These are phyloP conservation scores for Cardamine chenopodiifolia DNA, from an alignment of 345 rosid species.

Conservation along the genomic window DNA sequence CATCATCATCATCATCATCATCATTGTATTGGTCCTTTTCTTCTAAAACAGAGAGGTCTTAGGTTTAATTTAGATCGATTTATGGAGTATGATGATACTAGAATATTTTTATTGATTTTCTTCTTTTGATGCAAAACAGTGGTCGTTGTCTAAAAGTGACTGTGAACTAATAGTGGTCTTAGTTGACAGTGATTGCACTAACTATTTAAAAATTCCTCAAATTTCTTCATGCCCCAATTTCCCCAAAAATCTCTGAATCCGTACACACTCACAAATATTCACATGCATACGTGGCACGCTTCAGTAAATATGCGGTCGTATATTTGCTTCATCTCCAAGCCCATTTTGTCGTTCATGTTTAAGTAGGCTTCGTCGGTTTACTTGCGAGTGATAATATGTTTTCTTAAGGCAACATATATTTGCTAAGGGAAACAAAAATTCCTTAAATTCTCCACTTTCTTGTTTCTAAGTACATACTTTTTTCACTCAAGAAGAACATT, in stretches of 20 bases:
- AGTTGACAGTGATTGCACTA: conserved; percentile 39
- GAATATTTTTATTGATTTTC: conserved; percentile 24
- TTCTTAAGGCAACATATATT: background rate
- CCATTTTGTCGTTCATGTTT: background rate
- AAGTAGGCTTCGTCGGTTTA: background rate
- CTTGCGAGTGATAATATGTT: background rate
- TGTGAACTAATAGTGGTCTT: conserved; percentile 42
- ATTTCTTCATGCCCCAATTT: conserved; percentile 9
- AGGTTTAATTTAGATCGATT: conserved; percentile 31
- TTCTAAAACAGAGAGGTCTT: conserved; percentile 36
- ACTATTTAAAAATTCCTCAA: conserved; percentile 13
- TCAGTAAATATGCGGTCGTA: background rate
- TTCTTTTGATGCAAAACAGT: conserved; percentile 43
- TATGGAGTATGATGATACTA: conserved; percentile 11
- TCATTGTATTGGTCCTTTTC: background rate
- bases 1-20: background rate
- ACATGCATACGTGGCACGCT: conserved; percentile 24
- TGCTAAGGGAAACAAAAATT: background rate
- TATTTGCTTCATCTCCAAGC: conserved; percentile 9
- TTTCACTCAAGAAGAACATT: background rate
- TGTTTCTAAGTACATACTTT: background rate
- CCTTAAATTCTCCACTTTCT: background rate
- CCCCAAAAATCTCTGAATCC: conserved; percentile 6
- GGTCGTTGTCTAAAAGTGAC: conserved; percentile 40
- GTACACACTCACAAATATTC: conserved; percentile 6